A percentile compares a stretch with the other conserved stretches of the same genome.
phyloP scores from a whole-genome alignment of 2,329 filamentous ascomycete species.

The Alternaria gaisen region DNA sequence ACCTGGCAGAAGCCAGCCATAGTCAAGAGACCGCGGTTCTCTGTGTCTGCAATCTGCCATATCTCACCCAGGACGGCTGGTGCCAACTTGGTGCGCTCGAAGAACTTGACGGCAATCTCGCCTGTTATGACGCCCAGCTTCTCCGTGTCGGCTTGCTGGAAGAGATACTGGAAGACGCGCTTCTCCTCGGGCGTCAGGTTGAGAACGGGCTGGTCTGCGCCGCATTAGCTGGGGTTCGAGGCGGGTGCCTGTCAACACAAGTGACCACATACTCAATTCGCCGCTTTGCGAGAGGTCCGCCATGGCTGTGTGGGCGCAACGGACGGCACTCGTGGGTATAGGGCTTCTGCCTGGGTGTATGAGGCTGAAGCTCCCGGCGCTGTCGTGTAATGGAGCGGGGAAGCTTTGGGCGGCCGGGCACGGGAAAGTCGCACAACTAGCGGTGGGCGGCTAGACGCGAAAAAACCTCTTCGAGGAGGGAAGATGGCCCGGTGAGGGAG shows the following conservation, averaged over 20 bases:
- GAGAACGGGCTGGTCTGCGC: conserved; percentile 64
- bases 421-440: conserved; percentile 37
- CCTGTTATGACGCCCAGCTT: conserved; percentile 93
- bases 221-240: conserved; percentile 27
- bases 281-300: conserved; percentile 46
- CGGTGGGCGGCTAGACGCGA: conserved; percentile 15
- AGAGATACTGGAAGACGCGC: conserved; percentile 90
- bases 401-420: conserved; percentile 32
- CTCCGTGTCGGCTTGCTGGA: conserved; percentile 91
- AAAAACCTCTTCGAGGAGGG: conserved; percentile 8
- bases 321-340: conserved; percentile 30
- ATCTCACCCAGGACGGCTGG: conserved; percentile 91
- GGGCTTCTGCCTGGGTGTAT: conserved; percentile 33
- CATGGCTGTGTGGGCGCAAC: conserved; percentile 42
- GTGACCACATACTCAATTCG: conserved; percentile 45
- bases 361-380: conserved; percentile 44
- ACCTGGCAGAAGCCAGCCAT: conserved; percentile 93
- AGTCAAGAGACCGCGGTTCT: conserved; percentile 93
- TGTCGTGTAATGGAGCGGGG: conserved; percentile 42
- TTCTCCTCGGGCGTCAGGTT: conserved; percentile 94
- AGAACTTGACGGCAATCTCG: conserved; percentile 96
- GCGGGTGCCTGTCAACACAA: background rate
- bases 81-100: conserved; percentile 91
- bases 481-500: conserved; percentile 14
- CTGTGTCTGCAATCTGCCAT: conserved; percentile 98